Base-by-base conservation (phyloP, 352 stramenopile species). In the Globisporangium cystogenes region DNA sequence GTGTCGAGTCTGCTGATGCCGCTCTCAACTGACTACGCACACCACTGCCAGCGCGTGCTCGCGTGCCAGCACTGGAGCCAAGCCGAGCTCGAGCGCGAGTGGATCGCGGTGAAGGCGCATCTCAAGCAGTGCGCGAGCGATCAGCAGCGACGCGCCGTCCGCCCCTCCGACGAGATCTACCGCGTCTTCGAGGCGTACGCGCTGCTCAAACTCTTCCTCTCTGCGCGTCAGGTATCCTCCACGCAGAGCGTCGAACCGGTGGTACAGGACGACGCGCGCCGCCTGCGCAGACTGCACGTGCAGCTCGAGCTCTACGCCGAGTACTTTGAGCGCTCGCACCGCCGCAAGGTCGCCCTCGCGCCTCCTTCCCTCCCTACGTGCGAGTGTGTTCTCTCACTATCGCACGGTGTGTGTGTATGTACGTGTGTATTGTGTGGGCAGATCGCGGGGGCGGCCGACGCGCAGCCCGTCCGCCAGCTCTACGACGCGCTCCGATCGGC, bases 191-290 rank as follows among this genome's bases (percentile, higher is more conserved):
- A 82, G 43, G 71, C 57, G 26, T 85, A 80, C 12, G 72, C 75
- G n/a, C 57, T 89, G 42, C 51, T 87, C 33, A 80, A 82, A 43
- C 60, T 89, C 20, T 84, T 87, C 43, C 48, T 80, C 7, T 45
- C 67, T 0, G 69, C 84, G 36, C 53, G 60, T 11, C 54, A 60
- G 47, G 11, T 10, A 2, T 36, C 31, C 31, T 16, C 4, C 31
- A 11, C 31, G 12, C 14, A 36, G 31, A 36, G 12, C 31, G 3
- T 36, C 31, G 31, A 36, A 11, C 12, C 31, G 10, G 14, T 36
- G 15, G 3, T 11, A 11, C 31, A 15, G 4, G 12, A 42, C 6
- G n/a, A 40, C 11, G 21, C n/a, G 36, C 41, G 23, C 14, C 70
- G 70, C 31, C 20, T 64, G 7, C 62, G 59, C 10, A 53, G 67